Percentiles rank a stretch among this genome's conserved stretches.
These are phyloP conservation scores for Mortierella sp. DNA, from an alignment of 371 early-diverging fungal species.

Conservation along the genomic window DNA sequence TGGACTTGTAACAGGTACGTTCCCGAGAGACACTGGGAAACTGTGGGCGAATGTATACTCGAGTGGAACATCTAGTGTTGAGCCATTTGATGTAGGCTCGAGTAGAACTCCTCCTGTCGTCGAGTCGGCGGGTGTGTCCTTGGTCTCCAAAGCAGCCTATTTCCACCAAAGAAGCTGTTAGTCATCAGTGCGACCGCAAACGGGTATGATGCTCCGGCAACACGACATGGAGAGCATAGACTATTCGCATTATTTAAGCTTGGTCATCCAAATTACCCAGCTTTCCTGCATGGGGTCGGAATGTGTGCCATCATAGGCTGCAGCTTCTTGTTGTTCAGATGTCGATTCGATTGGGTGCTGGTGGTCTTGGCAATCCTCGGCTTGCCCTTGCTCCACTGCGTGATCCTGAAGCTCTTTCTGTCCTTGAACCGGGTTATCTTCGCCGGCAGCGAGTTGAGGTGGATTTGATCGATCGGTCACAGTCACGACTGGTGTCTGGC, in stretches of 20 bases:
- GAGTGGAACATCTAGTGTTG: too few relatives aligned
- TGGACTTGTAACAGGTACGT: too few relatives aligned
- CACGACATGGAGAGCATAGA: too few relatives aligned
- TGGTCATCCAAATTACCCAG: conserved; percentile 13
- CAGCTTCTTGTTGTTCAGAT: background rate
- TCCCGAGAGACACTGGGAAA: background rate
- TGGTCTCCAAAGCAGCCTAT: conserved; percentile 2
- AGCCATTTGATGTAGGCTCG: too few relatives aligned
- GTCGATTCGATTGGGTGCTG: background rate
- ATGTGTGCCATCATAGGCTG: background rate
- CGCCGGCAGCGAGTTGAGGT: too few relatives aligned
- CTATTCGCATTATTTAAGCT: conserved; percentile 4
- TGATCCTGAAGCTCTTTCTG: background rate
- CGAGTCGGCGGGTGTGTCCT: background rate
- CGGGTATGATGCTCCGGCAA: too few relatives aligned
- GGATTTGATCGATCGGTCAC: background rate
- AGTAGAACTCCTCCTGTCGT: background rate
- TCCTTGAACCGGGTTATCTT: too few relatives aligned
- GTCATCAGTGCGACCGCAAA: too few relatives aligned
- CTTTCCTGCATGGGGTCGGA: background rate
- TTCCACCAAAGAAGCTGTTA: background rate
- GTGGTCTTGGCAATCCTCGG: conserved; percentile 1
- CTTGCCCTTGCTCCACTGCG: background rate
- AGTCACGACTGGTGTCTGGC: conserved; percentile 1
- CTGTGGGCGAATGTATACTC: conserved; percentile 5